phyloP scores from a whole-genome alignment of 2,329 filamentous ascomycete genomes.

The Colletotrichum sublineola region DNA sequence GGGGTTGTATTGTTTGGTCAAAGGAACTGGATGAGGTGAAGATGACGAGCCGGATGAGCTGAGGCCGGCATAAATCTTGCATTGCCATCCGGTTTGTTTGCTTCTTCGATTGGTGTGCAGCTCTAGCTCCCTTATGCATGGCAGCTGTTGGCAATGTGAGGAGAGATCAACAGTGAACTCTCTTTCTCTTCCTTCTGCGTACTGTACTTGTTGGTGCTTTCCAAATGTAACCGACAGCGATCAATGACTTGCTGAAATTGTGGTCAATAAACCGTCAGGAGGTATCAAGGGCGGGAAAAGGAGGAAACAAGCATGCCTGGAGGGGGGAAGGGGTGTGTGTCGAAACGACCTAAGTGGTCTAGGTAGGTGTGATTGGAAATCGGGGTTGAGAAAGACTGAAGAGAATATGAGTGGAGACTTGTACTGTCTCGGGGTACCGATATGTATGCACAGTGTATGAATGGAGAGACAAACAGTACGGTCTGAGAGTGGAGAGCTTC shows the following conservation, averaged over 20 bases:
- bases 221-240: not conserved
- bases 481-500: conserved; percentile 24
- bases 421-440: too few relatives aligned
- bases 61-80: conserved; percentile 15
- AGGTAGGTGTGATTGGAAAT: conserved; percentile 7
- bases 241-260: conserved; percentile 6
- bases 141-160: conserved; percentile 5
- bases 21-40: conserved; percentile 3
- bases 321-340: conserved; percentile 10
- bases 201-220: not conserved
- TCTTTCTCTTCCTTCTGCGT: not conserved
- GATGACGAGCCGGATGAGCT: conserved; percentile 23
- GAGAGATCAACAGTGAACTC: not conserved
- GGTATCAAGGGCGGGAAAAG: conserved; percentile 4
- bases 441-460: not conserved
- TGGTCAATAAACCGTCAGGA: not conserved
- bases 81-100: conserved; percentile 11
- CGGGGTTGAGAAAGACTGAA: conserved; percentile 5
- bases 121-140: conserved; percentile 17
- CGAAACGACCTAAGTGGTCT: not conserved
- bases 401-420: not conserved
- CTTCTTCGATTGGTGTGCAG: conserved; percentile 24
- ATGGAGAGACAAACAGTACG: conserved; percentile 21
- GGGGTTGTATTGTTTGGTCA: conserved; percentile 10
- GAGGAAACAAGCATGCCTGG: conserved; percentile 35